phyloP scores from a whole-genome alignment of 1,139 yeast genomes.

The Zygosaccharomyces sapae region DNA sequence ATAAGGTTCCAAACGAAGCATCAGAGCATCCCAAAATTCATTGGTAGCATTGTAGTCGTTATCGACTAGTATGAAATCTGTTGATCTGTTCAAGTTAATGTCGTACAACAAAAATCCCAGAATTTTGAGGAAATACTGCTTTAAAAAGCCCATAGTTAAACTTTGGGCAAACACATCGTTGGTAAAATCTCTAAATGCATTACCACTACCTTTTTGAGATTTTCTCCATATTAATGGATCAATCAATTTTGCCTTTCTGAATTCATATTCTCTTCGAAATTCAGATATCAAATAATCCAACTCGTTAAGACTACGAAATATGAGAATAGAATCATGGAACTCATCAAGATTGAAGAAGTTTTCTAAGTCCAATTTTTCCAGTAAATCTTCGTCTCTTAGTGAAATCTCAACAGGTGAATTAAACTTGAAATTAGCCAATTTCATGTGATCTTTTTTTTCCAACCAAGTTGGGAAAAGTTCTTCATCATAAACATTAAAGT shows the following conservation, averaged over 20 bases:
- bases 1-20: conserved; percentile 55
- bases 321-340: conserved; percentile 76
- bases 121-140: conserved; percentile 56
- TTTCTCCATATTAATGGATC: conserved; percentile 52
- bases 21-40: conserved; percentile 74
- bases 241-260: conserved; percentile 68
- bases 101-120: conserved; percentile 78
- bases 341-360: conserved; percentile 52
- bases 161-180: conserved; percentile 28
- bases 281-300: conserved; percentile 54
- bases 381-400: conserved; percentile 46
- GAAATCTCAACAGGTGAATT: conserved; percentile 84
- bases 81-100: conserved; percentile 54
- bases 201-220: conserved; percentile 22
- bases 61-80: conserved; percentile 54
- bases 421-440: conserved; percentile 59
- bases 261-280: conserved; percentile 68
- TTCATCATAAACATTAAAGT: conserved; percentile 50
- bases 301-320: conserved; percentile 70
- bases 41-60: conserved; percentile 54
- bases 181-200: conserved; percentile 24
- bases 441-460: conserved; percentile 36
- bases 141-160: conserved; percentile 39
- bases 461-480: conserved; percentile 42
- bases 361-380: conserved; percentile 30